Base-by-base conservation (phyloP, 139 green algal species). In the Microglena sp. region DNA sequence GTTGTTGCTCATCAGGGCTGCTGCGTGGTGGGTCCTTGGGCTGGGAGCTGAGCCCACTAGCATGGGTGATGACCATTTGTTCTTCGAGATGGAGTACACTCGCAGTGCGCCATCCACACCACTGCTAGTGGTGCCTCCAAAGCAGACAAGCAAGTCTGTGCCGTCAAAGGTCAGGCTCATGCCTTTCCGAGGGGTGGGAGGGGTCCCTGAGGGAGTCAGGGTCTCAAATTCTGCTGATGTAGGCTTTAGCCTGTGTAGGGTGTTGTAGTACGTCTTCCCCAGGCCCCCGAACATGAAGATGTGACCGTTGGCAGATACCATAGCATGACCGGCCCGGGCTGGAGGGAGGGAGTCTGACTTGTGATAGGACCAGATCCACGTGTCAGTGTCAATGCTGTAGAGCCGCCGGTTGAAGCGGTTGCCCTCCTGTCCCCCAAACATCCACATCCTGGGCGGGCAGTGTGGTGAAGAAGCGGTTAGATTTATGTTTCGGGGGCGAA, bases 221-320 rank as follows among this genome's bases (percentile, higher is more conserved):
- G 56, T 54, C 2, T 29, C 15, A 55, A 67, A 73, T 22, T n/a
- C 26, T 6, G 66, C 60, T 7, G 65, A 55, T 3, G 22, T 5
- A 7, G 68, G 59, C 28, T 62, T 62, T 0, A 84, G 68, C 31
- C 71, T 45, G 40, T 66, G 64, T 6, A 84, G 60, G 74, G 81
- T 74, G 28, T 81, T 75, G 40, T 70, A 72, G 21, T 79, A 62
- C 43, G 70, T 72, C 50, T 80, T 80, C 29, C 77, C 77, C 55
- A 81, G 77, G 8, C 77, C 77, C 2, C 77, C 77, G 36, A 84
- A 80, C 45, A 84, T n/a, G 67, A 69, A 80, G 6, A 77, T 63
- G n/a, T 58, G 27, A 26, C 21, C 45, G 43, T 64, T 67, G n/a
- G n/a, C n/a, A 2, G 61, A 63, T 1, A 68, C 66, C 72, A 78